phyloP scores from a whole-genome alignment of 305 asterid species.

The Fraxinus paxiana region DNA sequence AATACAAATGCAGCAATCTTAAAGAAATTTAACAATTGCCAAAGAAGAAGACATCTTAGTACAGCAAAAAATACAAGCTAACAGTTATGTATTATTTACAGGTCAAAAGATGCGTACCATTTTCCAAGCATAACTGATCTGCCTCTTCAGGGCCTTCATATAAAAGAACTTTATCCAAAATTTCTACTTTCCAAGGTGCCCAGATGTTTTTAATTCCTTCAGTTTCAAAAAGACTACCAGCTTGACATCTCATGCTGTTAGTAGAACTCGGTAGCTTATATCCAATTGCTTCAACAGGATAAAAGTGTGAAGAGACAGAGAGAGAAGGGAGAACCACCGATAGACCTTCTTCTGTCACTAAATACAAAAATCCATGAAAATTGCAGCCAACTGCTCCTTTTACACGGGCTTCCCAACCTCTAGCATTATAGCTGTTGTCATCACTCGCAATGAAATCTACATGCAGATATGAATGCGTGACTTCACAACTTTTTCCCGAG shows the following conservation, averaged over 20 bases:
- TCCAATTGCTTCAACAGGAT: slow-evolving; percentile 76
- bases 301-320: slow-evolving; percentile 56
- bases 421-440: slow-evolving; percentile 40
- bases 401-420: slow-evolving; percentile 49
- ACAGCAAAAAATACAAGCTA: background rate
- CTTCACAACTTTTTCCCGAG: slow-evolving; percentile 45
- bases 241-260: slow-evolving; percentile 28
- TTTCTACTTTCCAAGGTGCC: slow-evolving; percentile 86
- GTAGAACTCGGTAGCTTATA: slow-evolving; percentile 43
- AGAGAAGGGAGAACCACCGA: slow-evolving; percentile 85
- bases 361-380: slow-evolving; percentile 65
- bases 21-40: slow-evolving; percentile 5
- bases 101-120: slow-evolving; percentile 51
- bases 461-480: slow-evolving; percentile 60
- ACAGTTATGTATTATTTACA: slow-evolving; percentile 3
- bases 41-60: slow-evolving; percentile 8
- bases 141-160: slow-evolving; percentile 82
- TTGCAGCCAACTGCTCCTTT: slow-evolving; percentile 77
- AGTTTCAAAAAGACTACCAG: slow-evolving; percentile 40
- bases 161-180: slow-evolving; percentile 77
- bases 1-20: background rate
- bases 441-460: slow-evolving; percentile 47
- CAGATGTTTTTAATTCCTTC: slow-evolving; percentile 39
- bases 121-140: slow-evolving; percentile 73
- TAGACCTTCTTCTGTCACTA: slow-evolving; percentile 70